These are phyloP conservation scores for Cerioporus squamosus DNA, from an alignment of 1,284 basidiomycete genomes.

Conservation along the genomic window DNA sequence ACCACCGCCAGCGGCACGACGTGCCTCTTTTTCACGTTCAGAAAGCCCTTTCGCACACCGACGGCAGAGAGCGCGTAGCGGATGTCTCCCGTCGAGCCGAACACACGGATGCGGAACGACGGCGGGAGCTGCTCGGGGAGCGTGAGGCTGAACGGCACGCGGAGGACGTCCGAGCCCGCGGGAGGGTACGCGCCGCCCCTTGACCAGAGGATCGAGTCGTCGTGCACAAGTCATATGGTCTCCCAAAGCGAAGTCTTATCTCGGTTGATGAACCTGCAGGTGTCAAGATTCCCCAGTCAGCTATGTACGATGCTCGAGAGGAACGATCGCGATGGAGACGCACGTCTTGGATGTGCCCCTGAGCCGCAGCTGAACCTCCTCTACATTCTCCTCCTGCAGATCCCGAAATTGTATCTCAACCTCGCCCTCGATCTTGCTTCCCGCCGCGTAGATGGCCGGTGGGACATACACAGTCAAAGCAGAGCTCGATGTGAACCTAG, in stretches of 20 bases:
- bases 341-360: conserved; percentile 5
- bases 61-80: conserved; percentile 25
- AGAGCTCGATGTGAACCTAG: background rate
- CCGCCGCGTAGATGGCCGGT: conserved; percentile 3
- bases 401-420: conserved; percentile 10
- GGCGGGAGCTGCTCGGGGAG: conserved; percentile 26
- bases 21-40: conserved; percentile 19
- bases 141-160: conserved; percentile 27
- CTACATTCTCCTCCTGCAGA: conserved; percentile 10
- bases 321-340: background rate
- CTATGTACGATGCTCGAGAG: no score
- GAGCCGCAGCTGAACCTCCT: conserved; percentile 13
- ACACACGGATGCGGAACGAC: conserved; percentile 22
- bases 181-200: conserved; percentile 19
- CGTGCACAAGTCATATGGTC: conserved; percentile 9
- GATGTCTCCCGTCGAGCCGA: conserved; percentile 1
- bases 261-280: background rate
- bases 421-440: conserved; percentile 12
- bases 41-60: conserved; percentile 20
- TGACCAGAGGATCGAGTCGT: conserved; percentile 24
- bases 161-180: conserved; percentile 22
- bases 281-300: no score
- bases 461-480: conserved; percentile 2
- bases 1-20: conserved; percentile 23
- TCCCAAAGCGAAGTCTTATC: background rate